Evolutionary conservation across 2,329 filamentous ascomycete genomes (phyloP), one percentile per base, ranked within the genome.

Genomic region (Cladobotryum mycophilum): DNA sequence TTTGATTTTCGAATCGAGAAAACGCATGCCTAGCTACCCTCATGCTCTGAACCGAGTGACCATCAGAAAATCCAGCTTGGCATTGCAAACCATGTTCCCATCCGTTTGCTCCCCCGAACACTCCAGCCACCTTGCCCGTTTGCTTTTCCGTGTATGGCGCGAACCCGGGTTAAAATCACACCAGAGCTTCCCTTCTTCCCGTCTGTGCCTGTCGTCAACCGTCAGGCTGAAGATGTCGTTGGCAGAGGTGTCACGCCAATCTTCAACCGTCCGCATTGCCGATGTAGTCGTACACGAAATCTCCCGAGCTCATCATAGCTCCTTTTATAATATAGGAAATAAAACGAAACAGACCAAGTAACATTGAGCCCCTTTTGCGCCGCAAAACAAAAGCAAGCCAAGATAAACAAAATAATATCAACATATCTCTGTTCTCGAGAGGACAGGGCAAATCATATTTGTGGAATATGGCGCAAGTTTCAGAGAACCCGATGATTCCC

Each of bases 321-420:
- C 47, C 47, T 53, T 53, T 53, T 52, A 52, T 52, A 48, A 44
- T 49, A 53, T 49, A 53, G 43, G 47, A 46, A 59, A 56, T 47
- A 51, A 52, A 52, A 55, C 53, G 47, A 54, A 55, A 49, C 38
- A 52, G 53, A 14, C 47, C 56, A 53, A 53, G 20, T 48, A 52
- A 55, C n/a, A 47, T 41, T 30, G 44, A 47, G 15, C 35, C 42
- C 42, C 42, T 41, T 50, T 42, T 51, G 20, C 41, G 48, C 48
- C 38, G 52, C 37, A 54, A 55, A 35, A 52, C 41, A 50, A 49
- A 46, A 58, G 49, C 43, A 48, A 40, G 43, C 18, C 25, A 49
- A 35, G 33, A 41, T 18, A 14, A 44, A 44, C 36, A n/a, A 40
- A 20, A 20, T 20, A 20, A 40, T 30, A 51, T 25, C 15, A 47